Percentiles rank a stretch among this genome's conserved stretches.
phyloP scores from a whole-genome alignment of 2,329 filamentous ascomycete species.

The Didymosphaeria variabile region DNA sequence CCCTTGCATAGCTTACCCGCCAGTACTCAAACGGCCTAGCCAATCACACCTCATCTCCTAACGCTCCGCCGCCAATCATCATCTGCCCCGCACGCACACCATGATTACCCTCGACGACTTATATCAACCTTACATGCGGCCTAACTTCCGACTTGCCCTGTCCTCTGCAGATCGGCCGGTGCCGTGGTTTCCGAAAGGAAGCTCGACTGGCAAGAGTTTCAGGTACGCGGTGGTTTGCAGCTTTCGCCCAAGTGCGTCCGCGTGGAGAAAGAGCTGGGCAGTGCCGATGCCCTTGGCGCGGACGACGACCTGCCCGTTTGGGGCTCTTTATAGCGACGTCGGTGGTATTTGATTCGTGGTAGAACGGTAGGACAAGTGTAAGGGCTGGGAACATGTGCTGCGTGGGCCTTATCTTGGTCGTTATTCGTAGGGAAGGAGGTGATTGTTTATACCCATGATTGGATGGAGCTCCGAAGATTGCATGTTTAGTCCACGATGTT shows the following conservation, averaged over 20 bases:
- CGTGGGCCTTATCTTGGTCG: slow-evolving; percentile 11
- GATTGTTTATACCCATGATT: background rate
- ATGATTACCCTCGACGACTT: background rate
- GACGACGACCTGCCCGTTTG: slow-evolving; percentile 37
- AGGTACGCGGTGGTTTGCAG: slow-evolving; percentile 25
- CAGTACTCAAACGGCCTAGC: slow-evolving; percentile 24
- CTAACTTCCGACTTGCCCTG: slow-evolving; percentile 26
- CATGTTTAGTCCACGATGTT: background rate
- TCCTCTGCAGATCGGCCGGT: slow-evolving; percentile 40
- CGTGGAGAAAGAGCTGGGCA: slow-evolving; percentile 24
- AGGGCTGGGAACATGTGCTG: slow-evolving; percentile 16
- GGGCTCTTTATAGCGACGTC: slow-evolving; percentile 28
- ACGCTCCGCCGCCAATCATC: slow-evolving; percentile 36
- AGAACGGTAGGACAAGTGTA: slow-evolving; percentile 22
- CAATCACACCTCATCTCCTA: slow-evolving; percentile 33
- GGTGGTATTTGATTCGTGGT: slow-evolving; percentile 20
- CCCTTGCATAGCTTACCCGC: slow-evolving; percentile 11
- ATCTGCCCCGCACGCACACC: slow-evolving; percentile 39
- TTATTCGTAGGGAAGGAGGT: slow-evolving; percentile 11
- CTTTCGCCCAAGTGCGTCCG: slow-evolving; percentile 21
- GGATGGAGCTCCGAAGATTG: background rate
- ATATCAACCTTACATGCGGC: slow-evolving; percentile 16
- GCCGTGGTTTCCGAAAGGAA: slow-evolving; percentile 37
- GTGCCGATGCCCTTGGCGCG: slow-evolving; percentile 27
- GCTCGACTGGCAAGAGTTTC: slow-evolving; percentile 21